Conservation (phyloP, 306 rosid genomes). For the Inga oerstediana region DNA sequence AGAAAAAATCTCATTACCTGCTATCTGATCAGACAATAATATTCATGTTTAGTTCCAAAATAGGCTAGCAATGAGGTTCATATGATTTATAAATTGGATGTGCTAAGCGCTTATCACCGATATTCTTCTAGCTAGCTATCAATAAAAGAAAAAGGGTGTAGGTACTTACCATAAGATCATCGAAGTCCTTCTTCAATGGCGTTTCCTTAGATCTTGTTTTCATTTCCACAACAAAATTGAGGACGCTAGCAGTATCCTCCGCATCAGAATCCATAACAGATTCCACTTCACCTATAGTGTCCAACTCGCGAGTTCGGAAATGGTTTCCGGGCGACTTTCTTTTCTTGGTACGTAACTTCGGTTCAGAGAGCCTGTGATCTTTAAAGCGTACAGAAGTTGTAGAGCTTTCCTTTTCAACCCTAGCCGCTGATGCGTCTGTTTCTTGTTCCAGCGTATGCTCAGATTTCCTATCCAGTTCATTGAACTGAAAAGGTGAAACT, state of each 20-base stretch:
- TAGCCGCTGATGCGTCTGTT: constrained; percentile 15
- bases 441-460: constrained; percentile 36
- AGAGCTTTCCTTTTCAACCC: constrained; percentile 37
- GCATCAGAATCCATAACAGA: constrained; percentile 49
- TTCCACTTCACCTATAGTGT: constrained; percentile 33
- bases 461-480: constrained; percentile 20
- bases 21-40: background rate
- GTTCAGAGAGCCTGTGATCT: constrained; percentile 27
- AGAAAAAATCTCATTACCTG: background rate
- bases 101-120: background rate
- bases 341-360: constrained; percentile 35
- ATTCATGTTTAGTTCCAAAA: background rate
- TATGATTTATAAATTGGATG: background rate
- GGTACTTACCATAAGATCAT: constrained; percentile 44
- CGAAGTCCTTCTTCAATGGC: constrained; percentile 36
- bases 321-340: constrained; percentile 40
- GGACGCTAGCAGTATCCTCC: constrained; percentile 70
- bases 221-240: constrained; percentile 49
- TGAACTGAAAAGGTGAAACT: constrained; percentile 25
- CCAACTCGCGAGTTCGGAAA: constrained; percentile 32
- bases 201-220: constrained; percentile 38
- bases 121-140: background rate
- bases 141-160: background rate
- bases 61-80: constrained; percentile 7
- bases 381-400: constrained; percentile 26